Base-by-base conservation (phyloP, 805 yeast species). In the Pichia kluyveri region DNA sequence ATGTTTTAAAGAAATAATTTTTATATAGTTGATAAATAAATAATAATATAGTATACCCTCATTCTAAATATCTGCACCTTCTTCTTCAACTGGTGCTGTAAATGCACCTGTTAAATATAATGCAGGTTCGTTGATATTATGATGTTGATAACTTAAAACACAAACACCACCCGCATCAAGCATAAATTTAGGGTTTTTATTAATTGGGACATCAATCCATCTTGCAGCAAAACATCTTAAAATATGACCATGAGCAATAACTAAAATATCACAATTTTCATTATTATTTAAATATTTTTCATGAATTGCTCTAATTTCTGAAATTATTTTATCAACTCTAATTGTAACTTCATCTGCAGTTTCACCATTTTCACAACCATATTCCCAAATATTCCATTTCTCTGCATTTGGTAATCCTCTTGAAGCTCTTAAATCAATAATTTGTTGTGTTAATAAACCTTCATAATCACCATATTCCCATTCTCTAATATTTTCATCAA, bases 401-500 rank as follows among this genome's bases (percentile, higher is more conserved):
- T 59, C 58, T 12, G 66, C 53, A 18, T 37, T 3, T 41, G 70
- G 77, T 38, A 85, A 65, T 0, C 93, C 95, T 47, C 82, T 72
- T 30, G 67, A 56, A 28, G 68, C 67, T 61, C 96, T 77, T 54
- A 79, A 65, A 14, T 70, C 76, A 41, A 73, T 68, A 62, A 90
- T 88, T 57, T 90, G 79, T 8, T 68, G 62, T 2, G 96, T 84
- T 49, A 74, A 61, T 55, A 81, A 65, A 6, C 98, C 98, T 70
- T 91, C 98, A 64, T 91, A 91, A 60, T 86, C 93, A 56, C 98
- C 98, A 59, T 91, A 91, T 55, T 87, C 95, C 97, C 97, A 91
- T 67, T 91, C 98, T 56, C 93, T 76, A 44, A 89, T 66, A 58
- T 87, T 89, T 43, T 85, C 79, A 53, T 80, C 83, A 18, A 73